These are phyloP conservation scores for Podila verticillata DNA, from an alignment of 192 early-diverging fungal genomes.

Conservation along the genomic window DNA sequence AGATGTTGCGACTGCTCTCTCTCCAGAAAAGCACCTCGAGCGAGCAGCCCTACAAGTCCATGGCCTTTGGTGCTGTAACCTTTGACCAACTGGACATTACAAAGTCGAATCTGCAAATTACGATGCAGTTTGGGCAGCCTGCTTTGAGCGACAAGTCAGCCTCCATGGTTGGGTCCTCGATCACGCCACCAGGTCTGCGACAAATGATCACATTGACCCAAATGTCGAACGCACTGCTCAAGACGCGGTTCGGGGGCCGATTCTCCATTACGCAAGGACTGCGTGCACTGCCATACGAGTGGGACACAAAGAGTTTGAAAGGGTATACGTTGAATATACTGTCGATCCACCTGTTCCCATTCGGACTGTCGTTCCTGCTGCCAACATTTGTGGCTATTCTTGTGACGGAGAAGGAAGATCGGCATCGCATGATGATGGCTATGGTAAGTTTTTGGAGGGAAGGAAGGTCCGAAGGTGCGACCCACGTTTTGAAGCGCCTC, in stretches of 20 bases:
- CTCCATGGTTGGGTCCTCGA: not conserved
- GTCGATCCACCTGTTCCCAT: slow-evolving; percentile 24
- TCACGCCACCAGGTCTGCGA: slow-evolving; percentile 8
- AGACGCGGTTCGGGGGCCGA: slow-evolving; percentile 22
- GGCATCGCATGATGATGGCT: slow-evolving; percentile 48
- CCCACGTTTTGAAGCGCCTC: not conserved
- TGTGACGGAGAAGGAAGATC: slow-evolving; percentile 45
- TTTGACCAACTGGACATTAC: slow-evolving; percentile 6
- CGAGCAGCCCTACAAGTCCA: not conserved
- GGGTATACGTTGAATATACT: slow-evolving; percentile 13
- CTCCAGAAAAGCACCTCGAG: too few species aligned
- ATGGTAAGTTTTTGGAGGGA: slow-evolving; percentile 22
- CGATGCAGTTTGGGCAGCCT: slow-evolving; percentile 31
- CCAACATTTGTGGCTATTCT: slow-evolving; percentile 43
- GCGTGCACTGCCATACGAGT: slow-evolving; percentile 21
- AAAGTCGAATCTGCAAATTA: slow-evolving; percentile 6
- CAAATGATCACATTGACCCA: slow-evolving; percentile 35
- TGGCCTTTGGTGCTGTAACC: slow-evolving; percentile 21
- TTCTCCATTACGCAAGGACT: slow-evolving; percentile 29
- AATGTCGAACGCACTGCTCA: slow-evolving; percentile 21
- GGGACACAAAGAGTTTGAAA: not conserved
- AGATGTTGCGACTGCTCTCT: not conserved
- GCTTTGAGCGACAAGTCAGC: not conserved
- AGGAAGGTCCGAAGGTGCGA: too few species aligned
- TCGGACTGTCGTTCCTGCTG: slow-evolving; percentile 34